Evolutionary conservation across 2,329 filamentous ascomycete species (phyloP).

Genomic region (Didymella glomerata): DNA sequence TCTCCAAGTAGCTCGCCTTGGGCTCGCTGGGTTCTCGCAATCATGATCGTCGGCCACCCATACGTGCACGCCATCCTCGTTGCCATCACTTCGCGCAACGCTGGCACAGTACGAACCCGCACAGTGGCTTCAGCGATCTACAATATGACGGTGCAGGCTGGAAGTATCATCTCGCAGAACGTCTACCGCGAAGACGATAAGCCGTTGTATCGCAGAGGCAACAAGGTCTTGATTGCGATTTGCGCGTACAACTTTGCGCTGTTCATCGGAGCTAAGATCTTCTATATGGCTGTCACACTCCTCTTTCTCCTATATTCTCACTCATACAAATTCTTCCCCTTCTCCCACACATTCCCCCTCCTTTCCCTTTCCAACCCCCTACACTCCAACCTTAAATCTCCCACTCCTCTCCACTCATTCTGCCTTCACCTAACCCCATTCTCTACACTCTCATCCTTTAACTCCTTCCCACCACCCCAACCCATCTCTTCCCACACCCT

Average conservation of each 20-base stretch:
- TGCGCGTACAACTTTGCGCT: slow-evolving; percentile 60
- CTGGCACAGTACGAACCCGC: slow-evolving; percentile 54
- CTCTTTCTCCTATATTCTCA: too few species aligned
- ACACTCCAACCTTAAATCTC: too few species aligned
- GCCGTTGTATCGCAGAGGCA: slow-evolving; percentile 61
- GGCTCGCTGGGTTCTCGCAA: slow-evolving; percentile 51
- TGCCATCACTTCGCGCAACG: slow-evolving; percentile 54
- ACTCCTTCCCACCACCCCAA: too few species aligned
- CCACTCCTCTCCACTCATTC: too few species aligned
- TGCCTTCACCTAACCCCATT: too few species aligned
- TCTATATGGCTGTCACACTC: slow-evolving; percentile 63
- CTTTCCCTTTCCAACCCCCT: too few species aligned
- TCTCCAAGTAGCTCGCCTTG: slow-evolving; percentile 46
- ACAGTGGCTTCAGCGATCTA: slow-evolving; percentile 56
- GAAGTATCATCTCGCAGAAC: slow-evolving; percentile 45
- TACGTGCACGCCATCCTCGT: slow-evolving; percentile 57
- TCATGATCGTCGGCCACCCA: slow-evolving; percentile 53
- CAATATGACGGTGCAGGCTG: slow-evolving; percentile 52
- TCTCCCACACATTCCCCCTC: too few species aligned
- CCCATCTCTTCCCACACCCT: too few species aligned
- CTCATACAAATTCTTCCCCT: too few species aligned
- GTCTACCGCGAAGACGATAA: slow-evolving; percentile 66
- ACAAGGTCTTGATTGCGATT: slow-evolving; percentile 62
- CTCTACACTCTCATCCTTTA: too few species aligned
- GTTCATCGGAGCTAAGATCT: slow-evolving; percentile 62